Evolutionary conservation across 2,329 filamentous ascomycete genomes (phyloP), one percentile per base, ranked within the genome.

Genomic region (Pseudogymnoascus sp.): DNA sequence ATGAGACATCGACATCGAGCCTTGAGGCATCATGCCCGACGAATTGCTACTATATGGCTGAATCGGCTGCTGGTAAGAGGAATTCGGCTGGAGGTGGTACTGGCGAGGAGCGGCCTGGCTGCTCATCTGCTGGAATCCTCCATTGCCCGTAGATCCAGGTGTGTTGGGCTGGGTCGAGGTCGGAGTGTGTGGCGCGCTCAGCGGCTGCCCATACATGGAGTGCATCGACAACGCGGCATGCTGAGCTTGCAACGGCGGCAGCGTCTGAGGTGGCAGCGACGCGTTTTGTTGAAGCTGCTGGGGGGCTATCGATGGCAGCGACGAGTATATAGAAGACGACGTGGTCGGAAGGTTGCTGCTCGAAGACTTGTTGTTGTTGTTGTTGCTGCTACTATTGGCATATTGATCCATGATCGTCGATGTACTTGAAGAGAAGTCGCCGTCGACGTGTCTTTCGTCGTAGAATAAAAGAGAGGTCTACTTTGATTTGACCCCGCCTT

Each of bases 1-100:
- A 74, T 91, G 89, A 62, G 86, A 85, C 69, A 87, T 82, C 50
- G 87, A 81, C 59, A 83, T 82, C 10, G 87, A 86, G 23, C 86
- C 78, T 74, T 89, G 86, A 57, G 87, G 83, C 78, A 90, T 82
- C 82, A 89, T 87, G 60, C 78, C 78, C 60, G 79, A 79, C 6
- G 83, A 82, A 26, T 38, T 38, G 8, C 81, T 80, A 38, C 79
- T 78, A 72, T 87, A 87, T 50, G 64, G 65, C 64, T 71, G 71
- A 11, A 68, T 65, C n/a, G 64, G 64, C 53, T 68, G 68, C 44
- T 69, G 69, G 31, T 72, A 70, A 33, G 65, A 66, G 50, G 59
- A 42, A 28, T 67, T 71, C 17, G 61, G 63, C 11, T 62, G 68
- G 67, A 65, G 44, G 47, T 71, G 68, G 59, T 71, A 69, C 28